phyloP scores from a whole-genome alignment of 2,329 filamentous ascomycete genomes.

The Venturia oleaginea region DNA sequence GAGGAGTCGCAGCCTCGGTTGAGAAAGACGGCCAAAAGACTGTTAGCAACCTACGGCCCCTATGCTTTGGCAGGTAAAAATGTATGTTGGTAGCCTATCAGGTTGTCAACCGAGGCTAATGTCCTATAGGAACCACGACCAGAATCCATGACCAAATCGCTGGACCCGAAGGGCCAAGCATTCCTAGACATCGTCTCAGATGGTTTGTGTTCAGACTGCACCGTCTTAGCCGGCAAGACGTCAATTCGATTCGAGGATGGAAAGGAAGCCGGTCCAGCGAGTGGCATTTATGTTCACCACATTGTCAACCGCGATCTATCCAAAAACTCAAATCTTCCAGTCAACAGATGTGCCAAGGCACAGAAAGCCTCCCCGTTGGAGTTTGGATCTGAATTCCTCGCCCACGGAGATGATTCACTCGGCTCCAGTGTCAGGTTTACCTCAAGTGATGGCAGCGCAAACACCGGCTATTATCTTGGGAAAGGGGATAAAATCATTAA shows the following conservation, averaged over 20 bases:
- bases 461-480: not conserved
- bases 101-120: not conserved
- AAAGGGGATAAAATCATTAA: not conserved
- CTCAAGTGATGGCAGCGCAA: not conserved
- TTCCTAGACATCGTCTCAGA: not conserved
- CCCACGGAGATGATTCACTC: not conserved
- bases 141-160: not conserved
- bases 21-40: not conserved
- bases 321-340: not conserved
- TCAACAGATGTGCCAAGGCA: not conserved
- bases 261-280: not conserved
- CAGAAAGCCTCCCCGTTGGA: not conserved
- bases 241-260: not conserved
- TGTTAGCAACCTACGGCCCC: not conserved
- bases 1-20: not conserved
- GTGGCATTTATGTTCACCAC: conserved; percentile 10
- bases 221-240: conserved; percentile 2
- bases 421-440: not conserved
- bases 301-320: not conserved
- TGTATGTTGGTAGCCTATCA: not conserved
- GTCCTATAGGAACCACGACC: not conserved
- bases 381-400: not conserved
- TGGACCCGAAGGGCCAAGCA: conserved; percentile 4
- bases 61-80: not conserved
- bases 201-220: not conserved